Evolutionary conservation across 345 rosid genomes (phyloP).

Genomic region (Moricandia arvensis): DNA sequence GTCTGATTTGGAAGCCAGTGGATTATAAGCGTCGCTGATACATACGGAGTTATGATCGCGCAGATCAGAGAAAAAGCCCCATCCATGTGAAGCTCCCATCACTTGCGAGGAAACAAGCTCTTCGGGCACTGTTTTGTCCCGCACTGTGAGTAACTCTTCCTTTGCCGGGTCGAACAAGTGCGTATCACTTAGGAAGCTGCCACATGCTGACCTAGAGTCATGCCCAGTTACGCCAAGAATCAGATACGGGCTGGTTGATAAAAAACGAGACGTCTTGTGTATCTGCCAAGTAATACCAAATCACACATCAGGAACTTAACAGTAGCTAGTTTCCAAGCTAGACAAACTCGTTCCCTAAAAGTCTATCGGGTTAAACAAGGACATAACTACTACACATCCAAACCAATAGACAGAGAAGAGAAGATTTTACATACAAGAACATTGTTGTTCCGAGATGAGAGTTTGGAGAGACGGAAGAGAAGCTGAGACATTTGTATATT

Average conservation of each 20-base stretch:
- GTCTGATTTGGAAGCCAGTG: background rate
- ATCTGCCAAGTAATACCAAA: background rate
- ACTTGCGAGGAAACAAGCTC: background rate
- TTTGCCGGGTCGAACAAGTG: background rate
- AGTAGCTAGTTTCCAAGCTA: background rate
- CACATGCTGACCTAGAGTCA: background rate
- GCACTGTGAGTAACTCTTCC: background rate
- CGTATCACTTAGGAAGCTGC: background rate
- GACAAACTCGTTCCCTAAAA: background rate
- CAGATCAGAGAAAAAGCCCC: background rate
- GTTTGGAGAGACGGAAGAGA: constrained; percentile 2
- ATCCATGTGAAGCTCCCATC: background rate
- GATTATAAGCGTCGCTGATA: background rate
- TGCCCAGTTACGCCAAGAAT: background rate
- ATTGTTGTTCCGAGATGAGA: background rate
- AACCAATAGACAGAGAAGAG: background rate
- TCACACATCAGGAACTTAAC: background rate
- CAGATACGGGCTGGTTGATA: background rate
- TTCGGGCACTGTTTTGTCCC: background rate
- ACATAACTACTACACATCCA: too few relatives aligned
- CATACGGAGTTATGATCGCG: background rate
- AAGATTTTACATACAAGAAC: background rate
- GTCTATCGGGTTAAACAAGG: background rate
- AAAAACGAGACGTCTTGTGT: background rate
- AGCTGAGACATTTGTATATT: constrained; percentile 7